Base-by-base conservation (phyloP, 116 monocot species). In the Zostera marina region DNA sequence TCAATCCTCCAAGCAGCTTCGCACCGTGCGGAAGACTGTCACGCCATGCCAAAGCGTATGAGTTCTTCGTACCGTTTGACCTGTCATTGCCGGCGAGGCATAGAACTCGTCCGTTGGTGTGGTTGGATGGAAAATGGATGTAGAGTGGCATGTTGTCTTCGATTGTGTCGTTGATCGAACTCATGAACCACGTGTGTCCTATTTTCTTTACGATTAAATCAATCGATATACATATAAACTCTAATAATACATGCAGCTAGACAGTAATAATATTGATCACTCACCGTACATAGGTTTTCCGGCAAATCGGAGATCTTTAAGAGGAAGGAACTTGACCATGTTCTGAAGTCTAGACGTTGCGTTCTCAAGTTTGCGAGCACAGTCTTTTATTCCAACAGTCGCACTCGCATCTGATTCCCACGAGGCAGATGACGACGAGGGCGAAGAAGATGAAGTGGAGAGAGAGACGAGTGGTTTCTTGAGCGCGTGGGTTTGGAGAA, bases 131-230 rank as follows among this genome's bases (percentile, higher is more conserved):
- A 63, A 91, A 85, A 61, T 65, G 40, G n/a, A 91, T 64, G 82
- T 79, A 63, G 63, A 72, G 56, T 1, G 75, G 41, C 15, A 74
- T 81, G 14, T 71, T 76, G 1, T 42, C 67, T 38, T 82, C 79
- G 41, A 23, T 26, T 11, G 76, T 79, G 70, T 85, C 82, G 56
- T 73, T 70, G 9, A 91, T 8, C 51, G 79, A 82, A 77, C 82
- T 82, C 77, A 91, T 80, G 79, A 91, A 85, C 76, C 82, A 85
- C 40, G 82, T 77, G 63, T 47, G 44, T 3, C 59, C 59, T 59
- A 9, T 42, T 38, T 0, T 6, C n/a, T n/a, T n/a, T n/a, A n/a
- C n/a, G n/a, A n/a, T n/a, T n/a, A n/a, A n/a, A n/a, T n/a, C n/a
- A 47, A 47, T 11, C 13, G 15, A 15, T n/a, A 47, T 13, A 47